A percentile compares a stretch with the other conserved stretches of the same genome.
Conservation (phyloP, 1,284 basidiomycete genomes). For the Moesziomyces sp. region DNA sequence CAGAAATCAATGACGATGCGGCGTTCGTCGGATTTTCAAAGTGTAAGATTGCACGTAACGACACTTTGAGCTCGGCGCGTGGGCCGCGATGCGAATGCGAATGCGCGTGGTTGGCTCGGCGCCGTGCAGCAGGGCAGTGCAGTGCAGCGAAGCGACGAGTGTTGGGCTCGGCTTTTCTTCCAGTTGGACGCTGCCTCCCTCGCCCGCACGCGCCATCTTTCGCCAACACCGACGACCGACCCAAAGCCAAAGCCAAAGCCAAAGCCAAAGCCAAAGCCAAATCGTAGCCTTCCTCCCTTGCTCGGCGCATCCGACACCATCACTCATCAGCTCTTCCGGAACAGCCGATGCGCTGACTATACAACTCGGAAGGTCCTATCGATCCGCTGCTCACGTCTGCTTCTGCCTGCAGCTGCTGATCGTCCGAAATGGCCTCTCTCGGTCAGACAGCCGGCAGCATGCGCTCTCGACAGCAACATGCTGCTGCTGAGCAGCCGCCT, state of each 20-base stretch:
- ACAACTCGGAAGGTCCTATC: too few species aligned
- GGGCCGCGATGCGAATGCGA: too few species aligned
- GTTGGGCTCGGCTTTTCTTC: conserved; percentile 1
- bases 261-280: conserved; percentile 26
- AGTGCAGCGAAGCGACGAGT: background rate
- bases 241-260: conserved; percentile 13
- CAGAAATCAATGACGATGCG: background rate
- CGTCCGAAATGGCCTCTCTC: conserved; percentile 1
- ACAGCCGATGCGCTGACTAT: too few species aligned
- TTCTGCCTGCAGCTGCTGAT: too few species aligned
- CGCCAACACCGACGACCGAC: conserved; percentile 10
- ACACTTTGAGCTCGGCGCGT: background rate
- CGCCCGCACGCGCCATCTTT: background rate
- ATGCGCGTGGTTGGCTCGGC: too few species aligned
- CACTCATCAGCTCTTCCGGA: too few species aligned
- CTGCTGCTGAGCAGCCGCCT: background rate
- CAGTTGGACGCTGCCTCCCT: background rate
- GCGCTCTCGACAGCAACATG: conserved; percentile 43
- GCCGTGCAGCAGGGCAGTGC: too few species aligned
- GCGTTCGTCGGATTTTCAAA: background rate
- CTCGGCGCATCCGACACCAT: too few species aligned
- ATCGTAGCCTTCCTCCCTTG: conserved; percentile 1
- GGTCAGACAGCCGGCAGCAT: conserved; percentile 41
- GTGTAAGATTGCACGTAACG: background rate
- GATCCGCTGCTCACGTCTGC: too few species aligned